Evolutionary conservation across 2,329 filamentous ascomycete species (phyloP), one percentile per base, ranked within the genome.

Genomic region (Hymenoscyphus fructigenus): DNA sequence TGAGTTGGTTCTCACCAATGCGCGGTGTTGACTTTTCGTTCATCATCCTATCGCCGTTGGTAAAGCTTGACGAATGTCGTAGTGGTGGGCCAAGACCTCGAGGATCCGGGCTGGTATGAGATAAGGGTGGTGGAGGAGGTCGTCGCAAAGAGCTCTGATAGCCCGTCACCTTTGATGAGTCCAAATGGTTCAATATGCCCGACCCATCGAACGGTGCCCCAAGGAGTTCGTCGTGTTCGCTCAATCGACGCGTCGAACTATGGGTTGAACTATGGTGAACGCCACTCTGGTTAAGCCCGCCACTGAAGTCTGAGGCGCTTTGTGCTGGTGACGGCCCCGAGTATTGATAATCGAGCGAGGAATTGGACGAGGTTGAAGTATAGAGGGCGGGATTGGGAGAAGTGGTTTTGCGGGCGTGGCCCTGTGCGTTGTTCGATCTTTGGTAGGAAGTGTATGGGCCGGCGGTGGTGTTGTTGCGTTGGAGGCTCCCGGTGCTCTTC

Each of bases 11-110:
- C 64, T 86, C 84, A 64, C 75, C 73, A 20, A 76, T 69, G 62
- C 78, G 75, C 47, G 79, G 77, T 60, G 77, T 72, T 15, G 77
- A 79, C 77, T 80, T 73, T 76, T 78, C 78, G 73, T 84, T 84
- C 79, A 85, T 83, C 55, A 63, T 72, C 57, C 80, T 78, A 64
- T 81, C 82, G 70, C 81, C 78, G 68, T 81, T 78, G 57, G 85
- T 83, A 75, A 89, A 89, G 76, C 88, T 91, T 66, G 84, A 82
- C 28, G 90, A 91, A 68, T 88, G 84, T 74, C 87, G 84, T 65
- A 91, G 81, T 57, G 81, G 77, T 66, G 87, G 87, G 72, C 78
- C 81, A 76, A 82, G 82, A 68, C 81, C 76, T 68, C 82, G 81
- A 64, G 81, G 76, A 70, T 88, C 84, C 68, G 85, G 81, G 67